A percentile compares a stretch with the other conserved stretches of the same genome.
phyloP scores from a whole-genome alignment of 345 rosid species.

The Xanthoceras sorbifolium region DNA sequence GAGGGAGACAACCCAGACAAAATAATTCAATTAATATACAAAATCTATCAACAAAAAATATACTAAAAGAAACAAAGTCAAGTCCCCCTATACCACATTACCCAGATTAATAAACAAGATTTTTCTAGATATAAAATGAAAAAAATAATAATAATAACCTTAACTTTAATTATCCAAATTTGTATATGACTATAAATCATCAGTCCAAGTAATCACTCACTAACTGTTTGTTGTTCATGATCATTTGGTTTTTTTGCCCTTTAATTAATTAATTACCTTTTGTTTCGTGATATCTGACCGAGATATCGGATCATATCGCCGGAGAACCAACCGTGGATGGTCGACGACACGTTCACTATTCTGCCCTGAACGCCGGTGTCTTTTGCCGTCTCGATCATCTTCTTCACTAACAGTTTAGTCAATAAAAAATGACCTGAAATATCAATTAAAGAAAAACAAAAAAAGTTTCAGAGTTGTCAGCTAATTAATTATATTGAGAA shows the following conservation, averaged over 20 bases:
- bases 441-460: not conserved
- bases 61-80: conserved; percentile 29
- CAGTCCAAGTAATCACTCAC: not conserved
- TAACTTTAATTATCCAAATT: not conserved
- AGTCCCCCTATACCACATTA: no score
- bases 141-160: no score
- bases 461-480: not conserved
- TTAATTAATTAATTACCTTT: conserved; percentile 40
- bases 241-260: no score
- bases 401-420: conserved; percentile 66
- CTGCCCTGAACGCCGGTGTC: conserved; percentile 69
- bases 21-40: not conserved
- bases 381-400: conserved; percentile 75
- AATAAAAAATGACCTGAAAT: conserved; percentile 79
- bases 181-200: not conserved
- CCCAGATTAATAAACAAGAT: no score
- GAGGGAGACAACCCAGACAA: conserved; percentile 24
- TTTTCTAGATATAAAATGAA: no score
- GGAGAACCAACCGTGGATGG: conserved; percentile 81
- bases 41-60: not conserved
- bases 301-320: conserved; percentile 81
- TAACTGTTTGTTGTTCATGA: not conserved
- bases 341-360: conserved; percentile 89
- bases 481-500: not conserved
- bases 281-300: conserved; percentile 62